Evolutionary conservation across 73 alveolate species (phyloP).

Genomic region (Urostyla sp.): DNA sequence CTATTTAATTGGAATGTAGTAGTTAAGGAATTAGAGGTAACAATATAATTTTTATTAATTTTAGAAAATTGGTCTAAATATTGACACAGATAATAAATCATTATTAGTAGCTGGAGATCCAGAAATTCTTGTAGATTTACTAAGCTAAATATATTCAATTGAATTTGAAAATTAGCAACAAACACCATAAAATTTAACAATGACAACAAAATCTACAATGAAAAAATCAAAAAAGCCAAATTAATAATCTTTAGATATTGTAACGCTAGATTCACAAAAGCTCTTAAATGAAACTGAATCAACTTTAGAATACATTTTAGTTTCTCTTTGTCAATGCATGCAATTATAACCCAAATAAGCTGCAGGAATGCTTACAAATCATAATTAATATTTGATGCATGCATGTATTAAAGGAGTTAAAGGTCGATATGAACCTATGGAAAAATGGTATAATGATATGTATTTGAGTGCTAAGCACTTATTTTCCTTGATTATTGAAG

Average conservation of each 20-base stretch:
- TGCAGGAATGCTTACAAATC: slow-evolving; percentile 72
- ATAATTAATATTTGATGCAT: slow-evolving; percentile 64
- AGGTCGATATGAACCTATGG: slow-evolving; percentile 41
- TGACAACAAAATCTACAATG: background rate
- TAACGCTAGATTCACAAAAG: slow-evolving; percentile 25
- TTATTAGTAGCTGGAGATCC: slow-evolving; percentile 42
- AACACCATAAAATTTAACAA: background rate
- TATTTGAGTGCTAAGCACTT: slow-evolving; percentile 44
- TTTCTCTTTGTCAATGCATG: slow-evolving; percentile 57
- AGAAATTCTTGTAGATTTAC: slow-evolving; percentile 7
- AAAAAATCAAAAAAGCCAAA: slow-evolving; percentile 10
- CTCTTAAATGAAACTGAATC: slow-evolving; percentile 52
- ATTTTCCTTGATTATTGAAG: background rate
- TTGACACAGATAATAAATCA: slow-evolving; percentile 33
- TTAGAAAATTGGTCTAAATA: slow-evolving; percentile 6
- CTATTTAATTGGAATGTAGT: slow-evolving; percentile 33
- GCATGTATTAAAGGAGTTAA: slow-evolving; percentile 69
- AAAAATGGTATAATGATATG: slow-evolving; percentile 45
- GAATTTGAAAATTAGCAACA: slow-evolving; percentile 24
- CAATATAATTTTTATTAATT: background rate
- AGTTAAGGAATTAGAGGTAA: slow-evolving; percentile 25
- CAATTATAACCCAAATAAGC: slow-evolving; percentile 65
- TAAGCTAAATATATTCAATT: background rate
- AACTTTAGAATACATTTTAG: slow-evolving; percentile 56
- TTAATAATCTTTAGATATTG: slow-evolving; percentile 44